Conservation (phyloP, 179 eudicot genomes). For the Patellifolia procumbens region DNA sequence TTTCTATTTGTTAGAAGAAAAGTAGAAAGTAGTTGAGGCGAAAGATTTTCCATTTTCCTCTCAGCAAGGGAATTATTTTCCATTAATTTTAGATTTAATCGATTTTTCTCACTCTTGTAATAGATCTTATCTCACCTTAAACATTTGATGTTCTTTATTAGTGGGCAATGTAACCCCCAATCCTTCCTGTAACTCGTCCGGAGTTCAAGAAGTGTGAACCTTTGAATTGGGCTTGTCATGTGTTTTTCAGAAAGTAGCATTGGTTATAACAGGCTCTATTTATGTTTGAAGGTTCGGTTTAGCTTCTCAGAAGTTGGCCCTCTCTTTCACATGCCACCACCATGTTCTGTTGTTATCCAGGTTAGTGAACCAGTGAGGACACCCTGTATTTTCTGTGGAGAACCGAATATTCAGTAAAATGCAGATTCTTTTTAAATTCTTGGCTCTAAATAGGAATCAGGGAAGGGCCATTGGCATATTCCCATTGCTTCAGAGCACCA, state of each 20-base stretch:
- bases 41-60: neutral
- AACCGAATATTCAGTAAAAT: neutral
- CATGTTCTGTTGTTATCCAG: conserved; percentile 91
- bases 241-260: neutral
- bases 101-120: neutral
- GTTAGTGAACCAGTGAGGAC: conserved; percentile 33
- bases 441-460: conserved; percentile 61
- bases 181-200: neutral
- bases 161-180: neutral
- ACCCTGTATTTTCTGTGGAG: neutral
- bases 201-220: neutral
- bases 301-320: conserved; percentile 70
- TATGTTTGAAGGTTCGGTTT: conserved; percentile 65
- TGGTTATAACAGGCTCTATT: conserved; percentile 5
- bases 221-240: neutral
- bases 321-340: conserved; percentile 90
- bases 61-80: neutral
- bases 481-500: conserved; percentile 66
- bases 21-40: neutral
- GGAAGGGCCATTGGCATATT: conserved; percentile 88
- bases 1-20: too few species aligned
- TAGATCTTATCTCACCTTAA: neutral
- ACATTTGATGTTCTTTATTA: neutral
- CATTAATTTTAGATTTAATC: neutral
- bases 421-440: neutral